Evolutionary conservation across 306 rosid species (phyloP).

Genomic region (Phaseolus lunatus): DNA sequence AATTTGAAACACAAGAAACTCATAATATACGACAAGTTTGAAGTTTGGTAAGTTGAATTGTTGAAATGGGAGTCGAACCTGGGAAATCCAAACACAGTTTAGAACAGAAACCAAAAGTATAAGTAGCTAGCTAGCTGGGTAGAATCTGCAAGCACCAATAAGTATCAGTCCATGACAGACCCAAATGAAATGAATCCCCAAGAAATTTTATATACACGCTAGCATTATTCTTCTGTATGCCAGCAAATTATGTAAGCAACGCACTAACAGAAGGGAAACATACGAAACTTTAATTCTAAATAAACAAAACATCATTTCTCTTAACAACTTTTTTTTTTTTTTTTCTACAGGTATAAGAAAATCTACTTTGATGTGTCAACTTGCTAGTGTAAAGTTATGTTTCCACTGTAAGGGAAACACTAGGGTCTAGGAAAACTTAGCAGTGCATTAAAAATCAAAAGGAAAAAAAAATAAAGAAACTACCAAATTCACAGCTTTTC

Average conservation of each 20-base stretch:
- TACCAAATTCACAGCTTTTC: slow-evolving; percentile 11
- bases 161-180: slow-evolving; percentile 8
- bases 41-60: slow-evolving; percentile 23
- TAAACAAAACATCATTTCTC: slow-evolving; percentile 33
- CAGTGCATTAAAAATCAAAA: slow-evolving; percentile 44
- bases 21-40: slow-evolving; percentile 15
- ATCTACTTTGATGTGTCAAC: slow-evolving; percentile 46
- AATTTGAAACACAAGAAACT: neutral
- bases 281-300: slow-evolving; percentile 12
- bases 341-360: slow-evolving; percentile 29
- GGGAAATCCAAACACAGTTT: slow-evolving; percentile 10
- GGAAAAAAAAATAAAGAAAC: slow-evolving; percentile 13
- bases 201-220: neutral
- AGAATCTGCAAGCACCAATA: slow-evolving; percentile 44
- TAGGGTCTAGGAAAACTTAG: slow-evolving; percentile 11
- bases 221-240: slow-evolving; percentile 40
- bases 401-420: slow-evolving; percentile 42
- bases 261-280: slow-evolving; percentile 44
- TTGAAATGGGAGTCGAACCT: slow-evolving; percentile 19
- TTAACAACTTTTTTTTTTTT: neutral
- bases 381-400: slow-evolving; percentile 41
- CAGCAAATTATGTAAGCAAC: slow-evolving; percentile 49
- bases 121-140: slow-evolving; percentile 23
- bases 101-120: slow-evolving; percentile 35
- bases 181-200: slow-evolving; percentile 30